These are phyloP conservation scores for Aspergillus alliaceus DNA, from an alignment of 2,329 filamentous ascomycete species.

Conservation along the genomic window DNA sequence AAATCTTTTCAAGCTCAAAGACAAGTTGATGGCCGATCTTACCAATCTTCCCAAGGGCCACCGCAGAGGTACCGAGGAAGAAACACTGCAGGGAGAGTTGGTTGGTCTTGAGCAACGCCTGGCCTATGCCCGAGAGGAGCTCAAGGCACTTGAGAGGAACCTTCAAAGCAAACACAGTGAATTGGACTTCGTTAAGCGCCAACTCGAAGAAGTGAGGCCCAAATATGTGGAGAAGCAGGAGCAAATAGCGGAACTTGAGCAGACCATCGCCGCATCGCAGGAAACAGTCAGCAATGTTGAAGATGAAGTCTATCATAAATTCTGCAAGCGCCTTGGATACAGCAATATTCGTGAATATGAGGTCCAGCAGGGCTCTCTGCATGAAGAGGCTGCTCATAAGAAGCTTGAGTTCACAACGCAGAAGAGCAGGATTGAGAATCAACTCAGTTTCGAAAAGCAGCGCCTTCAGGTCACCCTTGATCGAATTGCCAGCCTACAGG, in stretches of 20 bases:
- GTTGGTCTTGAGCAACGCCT: constrained; percentile 76
- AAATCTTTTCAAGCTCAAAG: constrained; percentile 72
- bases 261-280: constrained; percentile 57
- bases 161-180: constrained; percentile 81
- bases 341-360: constrained; percentile 90
- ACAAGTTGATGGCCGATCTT: constrained; percentile 76
- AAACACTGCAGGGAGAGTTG: constrained; percentile 76
- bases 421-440: constrained; percentile 60
- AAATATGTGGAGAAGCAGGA: constrained; percentile 73
- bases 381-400: constrained; percentile 86
- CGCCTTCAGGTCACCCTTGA: constrained; percentile 68
- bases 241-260: constrained; percentile 64
- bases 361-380: constrained; percentile 84
- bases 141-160: constrained; percentile 78
- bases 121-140: constrained; percentile 69
- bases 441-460: constrained; percentile 66
- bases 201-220: constrained; percentile 73
- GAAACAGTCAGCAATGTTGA: constrained; percentile 76
- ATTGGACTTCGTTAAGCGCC: constrained; percentile 68
- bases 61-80: constrained; percentile 73
- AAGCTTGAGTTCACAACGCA: constrained; percentile 85
- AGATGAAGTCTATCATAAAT: constrained; percentile 80
- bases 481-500: constrained; percentile 69
- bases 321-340: constrained; percentile 86
- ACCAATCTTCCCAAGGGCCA: constrained; percentile 76